phyloP scores from a whole-genome alignment of 305 asterid species.

The Solanum hybrid region DNA sequence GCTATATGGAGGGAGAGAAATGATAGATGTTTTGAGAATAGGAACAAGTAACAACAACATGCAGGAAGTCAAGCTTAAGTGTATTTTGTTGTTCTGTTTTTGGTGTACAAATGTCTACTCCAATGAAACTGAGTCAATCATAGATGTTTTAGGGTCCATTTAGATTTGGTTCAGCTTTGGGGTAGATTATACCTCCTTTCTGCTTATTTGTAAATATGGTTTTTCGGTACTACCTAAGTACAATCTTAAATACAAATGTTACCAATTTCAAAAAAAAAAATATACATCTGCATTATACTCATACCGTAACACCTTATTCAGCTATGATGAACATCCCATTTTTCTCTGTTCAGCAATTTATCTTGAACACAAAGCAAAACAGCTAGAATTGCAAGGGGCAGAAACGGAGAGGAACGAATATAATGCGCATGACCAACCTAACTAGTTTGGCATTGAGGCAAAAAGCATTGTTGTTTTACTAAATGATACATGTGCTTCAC shows the following conservation, averaged over 20 bases:
- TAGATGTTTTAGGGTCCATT: background rate
- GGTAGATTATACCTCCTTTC: background rate
- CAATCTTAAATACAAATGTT: background rate
- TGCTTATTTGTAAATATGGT: background rate
- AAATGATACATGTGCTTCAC: background rate
- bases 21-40: background rate
- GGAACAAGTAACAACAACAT: background rate
- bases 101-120: background rate
- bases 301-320: background rate
- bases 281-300: background rate
- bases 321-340: background rate
- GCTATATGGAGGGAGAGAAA: background rate
- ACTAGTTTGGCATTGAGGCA: background rate
- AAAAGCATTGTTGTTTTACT: background rate
- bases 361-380: background rate
- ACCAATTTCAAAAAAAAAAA: background rate
- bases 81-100: background rate
- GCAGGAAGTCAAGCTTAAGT: background rate
- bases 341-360: background rate
- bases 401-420: background rate
- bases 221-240: background rate
- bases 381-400: background rate
- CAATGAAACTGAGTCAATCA: background rate
- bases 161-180: background rate
- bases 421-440: background rate